phyloP scores from a whole-genome alignment of 2,329 filamentous ascomycete genomes.

The Basipetospora chlamydospora region DNA sequence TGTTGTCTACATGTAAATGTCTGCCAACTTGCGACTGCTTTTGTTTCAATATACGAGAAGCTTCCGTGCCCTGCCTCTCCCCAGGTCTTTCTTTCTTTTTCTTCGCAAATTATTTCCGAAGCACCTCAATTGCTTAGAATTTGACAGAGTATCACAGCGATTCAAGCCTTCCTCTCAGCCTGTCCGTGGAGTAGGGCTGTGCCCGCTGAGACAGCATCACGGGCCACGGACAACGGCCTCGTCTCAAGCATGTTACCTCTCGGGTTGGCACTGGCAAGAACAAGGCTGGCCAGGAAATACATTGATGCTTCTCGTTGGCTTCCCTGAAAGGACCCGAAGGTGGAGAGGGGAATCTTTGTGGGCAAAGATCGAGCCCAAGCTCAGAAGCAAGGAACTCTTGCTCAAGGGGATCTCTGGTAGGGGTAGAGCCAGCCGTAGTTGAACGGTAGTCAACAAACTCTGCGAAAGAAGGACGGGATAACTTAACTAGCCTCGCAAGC shows the following conservation, averaged over 20 bases:
- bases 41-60: not conserved
- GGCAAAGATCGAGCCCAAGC: too few species aligned
- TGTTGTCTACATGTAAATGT: not conserved
- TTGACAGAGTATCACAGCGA: not conserved
- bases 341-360: not conserved
- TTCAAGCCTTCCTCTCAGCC: not conserved
- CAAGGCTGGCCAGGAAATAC: not conserved
- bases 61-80: not conserved
- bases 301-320: not conserved
- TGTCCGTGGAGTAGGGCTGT: not conserved
- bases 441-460: too few species aligned
- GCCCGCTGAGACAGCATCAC: not conserved
- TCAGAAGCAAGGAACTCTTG: too few species aligned
- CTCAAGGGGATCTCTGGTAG: too few species aligned
- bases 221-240: not conserved
- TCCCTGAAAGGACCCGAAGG: not conserved
- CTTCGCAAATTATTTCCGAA: not conserved
- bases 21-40: too few species aligned
- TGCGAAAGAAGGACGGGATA: too few species aligned
- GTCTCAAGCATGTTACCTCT: too few species aligned
- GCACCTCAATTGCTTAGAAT: not conserved
- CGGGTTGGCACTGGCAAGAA: not conserved
- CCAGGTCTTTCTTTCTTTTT: not conserved
- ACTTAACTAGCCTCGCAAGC: too few species aligned
- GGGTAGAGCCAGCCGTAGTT: too few species aligned